Evolutionary conservation across 2,329 filamentous ascomycete genomes (phyloP), one percentile per base, ranked within the genome.

Genomic region (Scorias spongiosa): DNA sequence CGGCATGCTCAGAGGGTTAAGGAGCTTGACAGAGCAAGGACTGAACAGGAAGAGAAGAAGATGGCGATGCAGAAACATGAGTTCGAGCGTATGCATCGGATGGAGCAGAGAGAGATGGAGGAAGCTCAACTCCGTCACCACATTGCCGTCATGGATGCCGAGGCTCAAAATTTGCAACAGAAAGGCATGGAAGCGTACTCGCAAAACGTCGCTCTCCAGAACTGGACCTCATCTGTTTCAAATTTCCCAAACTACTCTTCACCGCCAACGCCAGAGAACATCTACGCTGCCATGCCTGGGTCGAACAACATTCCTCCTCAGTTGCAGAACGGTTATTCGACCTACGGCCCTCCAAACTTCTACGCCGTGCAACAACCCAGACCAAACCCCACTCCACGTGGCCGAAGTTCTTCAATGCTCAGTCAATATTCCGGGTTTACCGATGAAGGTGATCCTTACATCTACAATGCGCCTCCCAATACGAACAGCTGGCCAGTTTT

Each of bases 1-100:
- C 78, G 83, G 42, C 80, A 84, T 53, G 71, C 72, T 56, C 84
- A 84, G 65, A 76, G 85, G 18, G 78, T 81, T 51, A 78, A 76
- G 51, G 82, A 87, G 60, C 72, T 82, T 51, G 76, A 78, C 44
- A 78, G 78, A 53, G 78, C 87, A 52, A 71, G 73, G 18, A 76
- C 81, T 52, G 81, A 81, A 52, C 83, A 83, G 58, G 79, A 76
- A 44, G 76, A 64, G 15, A 54, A 60, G 36, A 51, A 57, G 51
- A 56, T 53, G 42, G 58, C 57, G 32, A 55, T 52, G 45, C 57
- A 61, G 40, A 53, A 56, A 48, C 56, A 57, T 26, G 57, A 61
- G 11, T 42, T 52, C 14, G 55, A 62, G 34, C 57, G 59, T 15
- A 49, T 50, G 8, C 50, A 54, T 17, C 42, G 48, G 6, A 28